phyloP scores from a whole-genome alignment of 352 stramenopile species.

The Phytophthora fragariaefolia region DNA sequence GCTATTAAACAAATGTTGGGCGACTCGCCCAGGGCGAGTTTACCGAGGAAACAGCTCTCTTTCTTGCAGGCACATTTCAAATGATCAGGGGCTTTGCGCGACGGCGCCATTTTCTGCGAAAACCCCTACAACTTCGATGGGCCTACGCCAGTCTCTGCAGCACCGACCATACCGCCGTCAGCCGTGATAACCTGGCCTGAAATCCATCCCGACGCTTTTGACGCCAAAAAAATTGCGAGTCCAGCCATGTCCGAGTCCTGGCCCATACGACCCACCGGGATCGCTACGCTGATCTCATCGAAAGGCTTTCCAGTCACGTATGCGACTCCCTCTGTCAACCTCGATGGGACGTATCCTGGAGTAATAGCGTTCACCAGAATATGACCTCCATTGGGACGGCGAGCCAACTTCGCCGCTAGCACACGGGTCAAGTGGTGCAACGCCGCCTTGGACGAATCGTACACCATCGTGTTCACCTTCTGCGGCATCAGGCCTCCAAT shows the following conservation, averaged over 20 bases:
- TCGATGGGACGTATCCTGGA: slow-evolving; percentile 91
- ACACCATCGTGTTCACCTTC: slow-evolving; percentile 91
- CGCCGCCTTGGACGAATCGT: slow-evolving; percentile 95
- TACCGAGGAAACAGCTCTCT: no score
- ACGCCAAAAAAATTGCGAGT: slow-evolving; percentile 92
- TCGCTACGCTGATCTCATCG: slow-evolving; percentile 66
- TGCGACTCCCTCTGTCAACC: slow-evolving; percentile 89
- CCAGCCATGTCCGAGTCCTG: slow-evolving; percentile 93
- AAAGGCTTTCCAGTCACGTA: slow-evolving; percentile 52
- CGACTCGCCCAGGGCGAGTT: no score
- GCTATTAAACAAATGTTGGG: no score
- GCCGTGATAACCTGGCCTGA: slow-evolving; percentile 92
- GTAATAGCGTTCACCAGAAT: slow-evolving; percentile 97
- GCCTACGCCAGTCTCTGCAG: slow-evolving; percentile 53
- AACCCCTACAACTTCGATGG: slow-evolving; percentile 28
- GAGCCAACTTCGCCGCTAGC: slow-evolving; percentile 91
- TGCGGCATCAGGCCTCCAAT: slow-evolving; percentile 84
- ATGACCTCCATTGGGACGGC: slow-evolving; percentile 73
- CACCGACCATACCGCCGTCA: slow-evolving; percentile 87
- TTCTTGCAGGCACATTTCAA: no score
- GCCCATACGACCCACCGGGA: slow-evolving; percentile 89
- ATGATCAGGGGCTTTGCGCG: no score
- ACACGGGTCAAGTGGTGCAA: slow-evolving; percentile 95
- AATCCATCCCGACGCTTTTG: slow-evolving; percentile 90
- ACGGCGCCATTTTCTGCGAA: no score